phyloP scores from a whole-genome alignment of 768 basidiomycete genomes.

The Pleurotus salmoneostramineus region DNA sequence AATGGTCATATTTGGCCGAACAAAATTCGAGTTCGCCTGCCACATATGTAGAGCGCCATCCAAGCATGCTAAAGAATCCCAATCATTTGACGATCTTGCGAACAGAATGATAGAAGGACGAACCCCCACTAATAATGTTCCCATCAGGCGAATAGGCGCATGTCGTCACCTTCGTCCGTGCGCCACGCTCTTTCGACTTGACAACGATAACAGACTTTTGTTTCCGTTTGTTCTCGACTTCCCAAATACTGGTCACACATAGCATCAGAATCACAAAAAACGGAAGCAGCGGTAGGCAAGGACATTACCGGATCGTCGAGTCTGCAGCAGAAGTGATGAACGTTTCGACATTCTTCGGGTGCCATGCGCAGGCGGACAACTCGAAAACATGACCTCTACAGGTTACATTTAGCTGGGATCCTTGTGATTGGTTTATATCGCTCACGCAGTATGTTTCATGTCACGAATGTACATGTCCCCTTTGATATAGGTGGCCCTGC shows the following conservation, averaged over 20 bases:
- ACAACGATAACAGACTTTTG: constrained; percentile 96
- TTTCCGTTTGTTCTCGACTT: constrained; percentile 86
- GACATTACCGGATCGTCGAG: constrained; percentile 80
- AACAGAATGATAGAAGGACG: constrained; percentile 12
- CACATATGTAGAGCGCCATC: constrained; percentile 95
- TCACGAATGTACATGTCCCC: constrained; percentile 98
- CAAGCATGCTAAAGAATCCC: constrained; percentile 57
- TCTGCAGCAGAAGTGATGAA: constrained; percentile 97
- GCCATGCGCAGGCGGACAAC: constrained; percentile 86
- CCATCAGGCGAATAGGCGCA: constrained; percentile 91
- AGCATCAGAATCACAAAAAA: neutral
- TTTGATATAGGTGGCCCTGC: constrained; percentile 78
- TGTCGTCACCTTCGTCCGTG: constrained; percentile 84
- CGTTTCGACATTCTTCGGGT: constrained; percentile 77
- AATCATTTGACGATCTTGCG: constrained; percentile 5
- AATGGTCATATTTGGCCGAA: constrained; percentile 80
- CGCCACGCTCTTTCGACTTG: constrained; percentile 93
- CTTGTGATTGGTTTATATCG: constrained; percentile 13
- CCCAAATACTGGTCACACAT: too few relatives aligned
- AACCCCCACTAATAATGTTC: constrained; percentile 86
- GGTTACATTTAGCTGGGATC: neutral
- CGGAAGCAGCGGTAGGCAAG: constrained; percentile 9
- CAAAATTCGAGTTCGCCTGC: constrained; percentile 90
- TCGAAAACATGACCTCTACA: constrained; percentile 92
- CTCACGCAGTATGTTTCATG: constrained; percentile 97